A percentile compares a stretch with the other conserved stretches of the same genome.
These are phyloP conservation scores for Brassica incana DNA, from an alignment of 345 rosid species.

Conservation along the genomic window DNA sequence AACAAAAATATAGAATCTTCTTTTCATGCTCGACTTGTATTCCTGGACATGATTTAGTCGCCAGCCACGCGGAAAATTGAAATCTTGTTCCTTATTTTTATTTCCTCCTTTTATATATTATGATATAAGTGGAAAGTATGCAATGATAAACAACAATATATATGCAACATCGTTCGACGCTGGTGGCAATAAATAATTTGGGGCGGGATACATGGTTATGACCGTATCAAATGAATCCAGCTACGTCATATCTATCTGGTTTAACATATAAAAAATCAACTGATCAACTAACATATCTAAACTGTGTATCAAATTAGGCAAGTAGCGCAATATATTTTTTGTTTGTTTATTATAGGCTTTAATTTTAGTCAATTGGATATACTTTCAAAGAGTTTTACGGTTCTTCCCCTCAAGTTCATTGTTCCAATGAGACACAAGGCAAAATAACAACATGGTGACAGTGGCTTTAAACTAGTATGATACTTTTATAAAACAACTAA, in stretches of 20 bases:
- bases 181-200: background rate
- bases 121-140: conserved; percentile 11
- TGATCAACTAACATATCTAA: background rate
- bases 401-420: background rate
- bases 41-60: conserved; percentile 33
- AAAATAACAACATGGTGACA: background rate
- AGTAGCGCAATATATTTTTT: background rate
- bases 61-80: conserved; percentile 24
- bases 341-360: background rate
- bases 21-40: conserved; percentile 7
- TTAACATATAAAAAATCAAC: background rate
- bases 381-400: background rate
- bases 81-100: conserved; percentile 16
- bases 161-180: background rate
- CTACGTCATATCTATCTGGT: background rate
- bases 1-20: conserved; percentile 12
- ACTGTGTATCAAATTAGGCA: background rate
- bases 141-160: background rate
- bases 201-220: background rate
- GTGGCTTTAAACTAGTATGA: background rate
- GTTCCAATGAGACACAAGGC: background rate
- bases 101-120: background rate
- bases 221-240: background rate
- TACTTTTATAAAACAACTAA: background rate
- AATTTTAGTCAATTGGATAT: background rate